Conservation (phyloP, 345 rosid species). For the Moricandia moricandioides region DNA sequence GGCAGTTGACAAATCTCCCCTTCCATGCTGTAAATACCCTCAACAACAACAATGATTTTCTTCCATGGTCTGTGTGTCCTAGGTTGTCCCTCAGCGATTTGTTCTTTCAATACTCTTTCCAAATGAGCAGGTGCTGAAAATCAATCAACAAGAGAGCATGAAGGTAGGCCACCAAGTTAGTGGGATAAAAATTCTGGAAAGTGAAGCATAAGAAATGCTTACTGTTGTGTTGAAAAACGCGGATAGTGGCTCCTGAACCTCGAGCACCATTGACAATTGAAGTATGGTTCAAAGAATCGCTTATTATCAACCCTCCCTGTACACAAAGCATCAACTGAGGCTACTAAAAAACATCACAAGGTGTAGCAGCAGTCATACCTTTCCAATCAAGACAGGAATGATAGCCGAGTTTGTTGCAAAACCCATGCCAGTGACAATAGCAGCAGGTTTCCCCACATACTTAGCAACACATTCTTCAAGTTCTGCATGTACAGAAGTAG, state of each 20-base stretch:
- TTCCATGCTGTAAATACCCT: conserved; percentile 97
- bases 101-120: conserved; percentile 90
- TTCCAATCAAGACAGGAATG: conserved; percentile 85
- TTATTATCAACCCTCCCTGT: conserved; percentile 86
- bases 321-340: conserved; percentile 12
- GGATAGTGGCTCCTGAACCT: conserved; percentile 92
- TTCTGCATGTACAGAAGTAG: conserved; percentile 67
- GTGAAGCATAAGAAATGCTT: conserved; percentile 34
- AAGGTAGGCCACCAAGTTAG: background rate
- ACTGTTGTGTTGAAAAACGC: conserved; percentile 96
- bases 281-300: conserved; percentile 95
- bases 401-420: conserved; percentile 81
- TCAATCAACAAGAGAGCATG: conserved; percentile 12
- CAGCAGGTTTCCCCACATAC: conserved; percentile 90
- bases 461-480: conserved; percentile 79
- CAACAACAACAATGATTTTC: conserved; percentile 79
- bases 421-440: conserved; percentile 89
- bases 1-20: conserved; percentile 91
- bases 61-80: conserved; percentile 94
- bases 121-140: conserved; percentile 82
- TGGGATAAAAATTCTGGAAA: background rate
- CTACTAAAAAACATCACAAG: conserved; percentile 3
- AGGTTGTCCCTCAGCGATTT: conserved; percentile 89
- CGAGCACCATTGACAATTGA: conserved; percentile 96
- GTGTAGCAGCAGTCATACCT: conserved; percentile 48